phyloP scores from a whole-genome alignment of 306 rosid genomes.

The Amphicarpaea edgeworthii region DNA sequence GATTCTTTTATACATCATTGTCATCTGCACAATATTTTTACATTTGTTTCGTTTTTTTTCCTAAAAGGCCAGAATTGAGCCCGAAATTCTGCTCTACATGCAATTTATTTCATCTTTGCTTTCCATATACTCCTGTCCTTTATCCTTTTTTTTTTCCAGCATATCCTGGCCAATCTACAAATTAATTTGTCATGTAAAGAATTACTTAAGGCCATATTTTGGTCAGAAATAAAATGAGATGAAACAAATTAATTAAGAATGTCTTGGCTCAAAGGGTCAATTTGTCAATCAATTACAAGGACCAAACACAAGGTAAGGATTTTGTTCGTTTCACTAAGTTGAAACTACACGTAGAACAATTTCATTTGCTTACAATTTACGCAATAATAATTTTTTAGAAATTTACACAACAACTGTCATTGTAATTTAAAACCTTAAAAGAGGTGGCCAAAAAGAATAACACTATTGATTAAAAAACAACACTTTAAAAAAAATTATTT shows the following conservation, averaged over 20 bases:
- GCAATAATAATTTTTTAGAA: neutral
- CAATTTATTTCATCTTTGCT: neutral
- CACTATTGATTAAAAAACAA: no score
- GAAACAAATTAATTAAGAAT: neutral
- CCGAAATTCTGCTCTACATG: neutral
- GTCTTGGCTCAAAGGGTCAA: neutral
- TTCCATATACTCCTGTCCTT: neutral
- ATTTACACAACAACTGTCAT: neutral
- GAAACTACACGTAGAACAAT: neutral
- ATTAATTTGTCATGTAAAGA: no score
- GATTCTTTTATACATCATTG: neutral
- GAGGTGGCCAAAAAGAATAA: no score
- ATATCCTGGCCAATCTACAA: no score
- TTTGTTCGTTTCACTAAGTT: slow-evolving; percentile 43
- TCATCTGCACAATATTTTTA: neutral
- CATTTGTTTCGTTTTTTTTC: neutral
- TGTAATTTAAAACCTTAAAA: neutral
- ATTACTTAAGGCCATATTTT: no score
- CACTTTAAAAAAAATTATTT: no score
- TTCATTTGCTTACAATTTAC: neutral
- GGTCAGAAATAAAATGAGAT: neutral
- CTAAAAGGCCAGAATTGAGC: neutral
- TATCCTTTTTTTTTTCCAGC: neutral
- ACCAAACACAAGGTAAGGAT: neutral
- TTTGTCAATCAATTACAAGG: neutral